Evolutionary conservation across 257 asterid species (phyloP).

Genomic region (Jaltomata sinuosa): DNA sequence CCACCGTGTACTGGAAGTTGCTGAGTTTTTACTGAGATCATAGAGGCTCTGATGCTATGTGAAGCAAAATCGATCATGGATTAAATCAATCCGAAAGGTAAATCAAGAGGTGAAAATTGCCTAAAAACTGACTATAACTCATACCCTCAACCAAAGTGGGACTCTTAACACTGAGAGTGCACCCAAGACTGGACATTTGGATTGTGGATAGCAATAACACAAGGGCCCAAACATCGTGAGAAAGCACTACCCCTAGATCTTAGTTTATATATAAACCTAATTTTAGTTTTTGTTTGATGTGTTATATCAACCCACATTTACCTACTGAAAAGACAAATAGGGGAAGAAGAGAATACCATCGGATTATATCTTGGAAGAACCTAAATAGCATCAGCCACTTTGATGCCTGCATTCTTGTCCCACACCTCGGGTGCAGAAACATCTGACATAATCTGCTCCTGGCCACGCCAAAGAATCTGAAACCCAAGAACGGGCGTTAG

Average conservation of each 20-base stretch:
- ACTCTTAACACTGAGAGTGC: not conserved
- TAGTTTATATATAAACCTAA: not conserved
- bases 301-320: not conserved
- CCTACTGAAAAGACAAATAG: not conserved
- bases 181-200: not conserved
- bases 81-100: not conserved
- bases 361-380: conserved; percentile 8
- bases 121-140: not conserved
- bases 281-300: not conserved
- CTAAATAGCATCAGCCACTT: conserved; percentile 49
- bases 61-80: not conserved
- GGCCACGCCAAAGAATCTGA: conserved; percentile 82
- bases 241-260: not conserved
- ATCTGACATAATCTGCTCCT: conserved; percentile 64
- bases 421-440: conserved; percentile 62
- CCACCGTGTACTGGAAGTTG: not conserved
- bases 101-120: not conserved
- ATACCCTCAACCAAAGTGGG: not conserved
- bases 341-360: conserved; percentile 20
- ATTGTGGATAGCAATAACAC: not conserved
- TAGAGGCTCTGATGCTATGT: not conserved
- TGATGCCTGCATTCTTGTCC: conserved; percentile 71
- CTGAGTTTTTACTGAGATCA: not conserved
- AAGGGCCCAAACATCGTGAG: not conserved
- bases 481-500: conserved; percentile 17